These are phyloP conservation scores for Prunella vulgaris DNA, from an alignment of 257 asterid species.

Conservation along the genomic window DNA sequence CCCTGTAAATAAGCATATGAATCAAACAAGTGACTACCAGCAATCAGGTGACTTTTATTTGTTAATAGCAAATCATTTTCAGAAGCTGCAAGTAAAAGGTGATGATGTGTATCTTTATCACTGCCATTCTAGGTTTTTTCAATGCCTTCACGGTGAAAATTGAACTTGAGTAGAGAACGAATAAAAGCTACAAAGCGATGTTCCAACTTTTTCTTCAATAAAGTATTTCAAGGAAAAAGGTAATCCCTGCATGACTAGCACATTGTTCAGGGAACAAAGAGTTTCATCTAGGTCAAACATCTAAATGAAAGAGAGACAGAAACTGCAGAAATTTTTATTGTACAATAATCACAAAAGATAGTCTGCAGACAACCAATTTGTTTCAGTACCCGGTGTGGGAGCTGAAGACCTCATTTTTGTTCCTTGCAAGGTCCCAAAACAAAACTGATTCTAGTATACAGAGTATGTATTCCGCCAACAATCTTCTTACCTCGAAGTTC, in stretches of 20 bases:
- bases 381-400: background rate
- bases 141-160: slow-evolving; percentile 5
- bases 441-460: background rate
- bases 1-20: slow-evolving; percentile 51
- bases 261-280: background rate
- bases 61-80: background rate
- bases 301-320: background rate
- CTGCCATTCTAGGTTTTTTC: background rate
- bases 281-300: slow-evolving; percentile 1
- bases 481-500: slow-evolving; percentile 58
- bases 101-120: background rate
- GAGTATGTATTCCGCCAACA: background rate
- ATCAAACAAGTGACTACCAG: slow-evolving; percentile 9
- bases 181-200: background rate
- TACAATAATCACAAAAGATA: background rate
- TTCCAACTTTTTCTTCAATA: background rate
- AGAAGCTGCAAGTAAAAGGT: slow-evolving; percentile 17
- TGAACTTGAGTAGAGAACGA: background rate
- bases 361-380: background rate
- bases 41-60: background rate
- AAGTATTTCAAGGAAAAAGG: background rate
- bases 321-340: background rate
- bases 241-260: slow-evolving; percentile 5
- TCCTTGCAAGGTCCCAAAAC: background rate
- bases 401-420: slow-evolving; percentile 8